These are phyloP conservation scores for Debaryomyces sp. DNA, from an alignment of 1,139 yeast species.

Conservation along the genomic window DNA sequence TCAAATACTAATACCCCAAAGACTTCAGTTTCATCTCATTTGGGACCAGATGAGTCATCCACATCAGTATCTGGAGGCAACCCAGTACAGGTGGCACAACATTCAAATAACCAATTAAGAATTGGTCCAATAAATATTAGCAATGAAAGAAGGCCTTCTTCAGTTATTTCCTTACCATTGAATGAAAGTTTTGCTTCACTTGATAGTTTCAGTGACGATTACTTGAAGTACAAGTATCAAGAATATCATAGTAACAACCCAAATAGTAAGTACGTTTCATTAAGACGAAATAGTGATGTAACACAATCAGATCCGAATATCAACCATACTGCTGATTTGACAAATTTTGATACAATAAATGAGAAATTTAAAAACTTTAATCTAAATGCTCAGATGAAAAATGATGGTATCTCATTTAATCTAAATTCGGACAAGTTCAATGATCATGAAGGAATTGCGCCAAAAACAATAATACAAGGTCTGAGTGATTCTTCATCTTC, in stretches of 20 bases:
- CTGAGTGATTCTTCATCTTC: conserved; percentile 9
- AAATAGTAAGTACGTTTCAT: neutral
- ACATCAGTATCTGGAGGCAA: neutral
- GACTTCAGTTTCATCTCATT: conserved; percentile 22
- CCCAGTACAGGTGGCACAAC: conserved; percentile 15
- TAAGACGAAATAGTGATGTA: conserved; percentile 5
- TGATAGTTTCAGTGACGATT: conserved; percentile 71
- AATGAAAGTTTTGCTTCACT: conserved; percentile 78
- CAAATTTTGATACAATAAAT: conserved; percentile 20
- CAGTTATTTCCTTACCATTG: conserved; percentile 57
- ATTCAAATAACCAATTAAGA: conserved; percentile 17
- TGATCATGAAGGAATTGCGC: conserved; percentile 24
- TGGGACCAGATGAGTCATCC: conserved; percentile 6
- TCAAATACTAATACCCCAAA: conserved; percentile 19
- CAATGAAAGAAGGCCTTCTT: conserved; percentile 28
- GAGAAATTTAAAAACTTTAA: conserved; percentile 43
- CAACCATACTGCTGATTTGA: neutral
- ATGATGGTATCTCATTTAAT: conserved; percentile 14
- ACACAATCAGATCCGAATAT: conserved; percentile 10
- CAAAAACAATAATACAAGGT: conserved; percentile 18
- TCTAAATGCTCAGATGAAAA: conserved; percentile 41
- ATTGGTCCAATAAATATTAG: conserved; percentile 40
- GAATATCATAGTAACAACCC: conserved; percentile 24
- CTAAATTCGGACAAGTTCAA: conserved; percentile 9
- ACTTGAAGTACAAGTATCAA: conserved; percentile 37